These are phyloP conservation scores for Botrytis medusae DNA, from an alignment of 2,329 filamentous ascomycete genomes.

Conservation along the genomic window DNA sequence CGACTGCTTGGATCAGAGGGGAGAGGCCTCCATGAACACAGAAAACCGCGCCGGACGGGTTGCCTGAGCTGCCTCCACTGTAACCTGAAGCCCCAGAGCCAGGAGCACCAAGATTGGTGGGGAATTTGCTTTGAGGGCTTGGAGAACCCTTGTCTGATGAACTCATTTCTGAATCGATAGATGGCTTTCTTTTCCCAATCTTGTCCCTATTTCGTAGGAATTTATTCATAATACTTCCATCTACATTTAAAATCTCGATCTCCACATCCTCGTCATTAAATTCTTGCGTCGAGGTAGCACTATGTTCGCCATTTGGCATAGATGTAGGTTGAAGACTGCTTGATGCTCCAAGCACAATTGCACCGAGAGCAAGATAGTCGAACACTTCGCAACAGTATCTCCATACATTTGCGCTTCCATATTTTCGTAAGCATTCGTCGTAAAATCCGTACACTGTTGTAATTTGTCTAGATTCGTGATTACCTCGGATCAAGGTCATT, in stretches of 20 bases:
- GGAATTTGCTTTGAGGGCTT: slow-evolving; percentile 41
- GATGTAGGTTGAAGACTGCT: slow-evolving; percentile 54
- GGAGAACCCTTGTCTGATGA: slow-evolving; percentile 36
- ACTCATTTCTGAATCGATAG: slow-evolving; percentile 42
- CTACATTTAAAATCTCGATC: slow-evolving; percentile 88
- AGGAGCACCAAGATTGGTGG: slow-evolving; percentile 65
- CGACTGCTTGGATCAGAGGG: slow-evolving; percentile 86
- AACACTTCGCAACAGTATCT: slow-evolving; percentile 97
- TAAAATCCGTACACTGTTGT: slow-evolving; percentile 98
- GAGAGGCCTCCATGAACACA: slow-evolving; percentile 95
- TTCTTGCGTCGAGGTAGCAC: slow-evolving; percentile 47
- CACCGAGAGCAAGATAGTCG: slow-evolving; percentile 96
- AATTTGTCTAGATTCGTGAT: slow-evolving; percentile 95
- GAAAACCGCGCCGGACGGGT: slow-evolving; percentile 78
- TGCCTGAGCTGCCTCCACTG: slow-evolving; percentile 62
- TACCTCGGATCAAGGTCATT: slow-evolving; percentile 92
- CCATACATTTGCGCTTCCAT: slow-evolving; percentile 96
- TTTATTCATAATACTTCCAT: slow-evolving; percentile 73
- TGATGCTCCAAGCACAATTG: slow-evolving; percentile 90
- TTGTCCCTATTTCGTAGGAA: slow-evolving; percentile 54
- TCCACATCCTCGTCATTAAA: slow-evolving; percentile 73
- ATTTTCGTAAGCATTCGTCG: slow-evolving; percentile 94
- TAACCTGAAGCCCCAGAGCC: slow-evolving; percentile 76
- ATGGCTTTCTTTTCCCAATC: slow-evolving; percentile 38
- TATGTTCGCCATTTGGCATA: slow-evolving; percentile 44